Evolutionary conservation across 176 grass and related monocot species (phyloP).

Genomic region (Rhynchospora pubera): DNA sequence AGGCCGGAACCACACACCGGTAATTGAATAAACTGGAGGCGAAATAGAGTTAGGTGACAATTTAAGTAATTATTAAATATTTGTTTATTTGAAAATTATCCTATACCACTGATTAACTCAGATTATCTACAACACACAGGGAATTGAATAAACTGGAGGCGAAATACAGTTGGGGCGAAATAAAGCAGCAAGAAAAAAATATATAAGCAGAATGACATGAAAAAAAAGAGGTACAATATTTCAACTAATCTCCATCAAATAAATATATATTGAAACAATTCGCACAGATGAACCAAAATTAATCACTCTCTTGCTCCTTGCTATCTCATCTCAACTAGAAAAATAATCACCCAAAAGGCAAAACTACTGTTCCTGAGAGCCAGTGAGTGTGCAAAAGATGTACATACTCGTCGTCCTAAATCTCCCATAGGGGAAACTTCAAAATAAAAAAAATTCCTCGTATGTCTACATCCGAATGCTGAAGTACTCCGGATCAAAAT

Average conservation of each 20-base stretch:
- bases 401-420: neutral
- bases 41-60: no score
- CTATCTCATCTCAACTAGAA: neutral
- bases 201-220: no score
- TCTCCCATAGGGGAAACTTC: neutral
- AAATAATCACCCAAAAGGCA: neutral
- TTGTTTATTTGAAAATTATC: no score
- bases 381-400: neutral
- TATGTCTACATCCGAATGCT: slow-evolving; percentile 52
- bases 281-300: neutral
- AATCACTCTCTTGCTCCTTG: neutral
- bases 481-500: slow-evolving; percentile 86
- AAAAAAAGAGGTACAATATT: neutral
- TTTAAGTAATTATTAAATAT: no score
- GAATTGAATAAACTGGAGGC: no score
- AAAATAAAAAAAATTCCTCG: neutral
- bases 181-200: no score
- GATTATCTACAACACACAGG: no score
- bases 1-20: no score
- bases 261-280: neutral
- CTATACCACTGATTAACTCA: no score
- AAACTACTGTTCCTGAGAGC: neutral
- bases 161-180: no score
- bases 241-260: neutral
- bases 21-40: no score